These are phyloP conservation scores for Phytophthora pinifolia DNA, from an alignment of 352 stramenopile genomes.

Conservation along the genomic window DNA sequence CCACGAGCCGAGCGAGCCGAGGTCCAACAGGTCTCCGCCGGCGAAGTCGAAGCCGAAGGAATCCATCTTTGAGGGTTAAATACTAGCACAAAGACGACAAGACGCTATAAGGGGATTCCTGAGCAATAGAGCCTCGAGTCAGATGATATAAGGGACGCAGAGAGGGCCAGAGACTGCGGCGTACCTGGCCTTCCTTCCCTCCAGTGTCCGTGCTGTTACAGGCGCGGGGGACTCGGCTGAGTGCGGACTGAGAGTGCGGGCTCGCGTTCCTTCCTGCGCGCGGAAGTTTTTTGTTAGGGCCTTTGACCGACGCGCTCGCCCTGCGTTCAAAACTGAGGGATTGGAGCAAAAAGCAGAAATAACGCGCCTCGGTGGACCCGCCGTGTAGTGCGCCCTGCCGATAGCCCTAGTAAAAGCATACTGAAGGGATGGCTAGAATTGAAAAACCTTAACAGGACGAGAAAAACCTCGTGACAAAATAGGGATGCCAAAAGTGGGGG, in stretches of 20 bases:
- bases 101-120: conserved; percentile 16
- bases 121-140: conserved; percentile 2
- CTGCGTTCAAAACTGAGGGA: conserved; percentile 38
- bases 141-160: conserved; percentile 4
- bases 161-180: not conserved
- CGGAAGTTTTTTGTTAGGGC: conserved; percentile 23
- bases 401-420: conserved; percentile 25
- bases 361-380: conserved; percentile 15
- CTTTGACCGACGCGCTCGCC: conserved; percentile 21
- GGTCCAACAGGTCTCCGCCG: conserved; percentile 70
- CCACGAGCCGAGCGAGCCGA: conserved; percentile 74
- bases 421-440: conserved; percentile 9
- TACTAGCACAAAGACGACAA: conserved; percentile 39
- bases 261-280: conserved; percentile 17
- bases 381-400: not conserved
- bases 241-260: conserved; percentile 6
- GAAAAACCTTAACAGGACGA: conserved; percentile 19
- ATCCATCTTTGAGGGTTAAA: conserved; percentile 58
- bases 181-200: conserved; percentile 15
- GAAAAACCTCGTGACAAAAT: conserved; percentile 26
- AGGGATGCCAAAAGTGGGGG: conserved; percentile 17
- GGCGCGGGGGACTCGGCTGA: not conserved
- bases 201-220: conserved; percentile 1
- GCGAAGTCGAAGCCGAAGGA: conserved; percentile 86
- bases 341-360: conserved; percentile 40